Evolutionary conservation across 2,329 filamentous ascomycete genomes (phyloP), one percentile per base, ranked within the genome.

Genomic region (Camptophora hylomeconis): DNA sequence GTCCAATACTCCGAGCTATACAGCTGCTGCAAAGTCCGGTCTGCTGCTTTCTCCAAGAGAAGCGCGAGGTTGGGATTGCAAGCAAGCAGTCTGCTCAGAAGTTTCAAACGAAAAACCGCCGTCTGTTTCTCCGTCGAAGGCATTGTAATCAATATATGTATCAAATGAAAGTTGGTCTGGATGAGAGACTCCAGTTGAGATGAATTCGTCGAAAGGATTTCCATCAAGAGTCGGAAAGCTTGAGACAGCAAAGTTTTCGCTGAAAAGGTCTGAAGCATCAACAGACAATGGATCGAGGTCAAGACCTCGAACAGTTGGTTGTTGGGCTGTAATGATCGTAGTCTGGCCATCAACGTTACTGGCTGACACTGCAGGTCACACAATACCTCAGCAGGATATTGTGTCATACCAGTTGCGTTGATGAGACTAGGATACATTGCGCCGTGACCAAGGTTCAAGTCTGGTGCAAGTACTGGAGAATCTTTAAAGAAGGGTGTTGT

Each of bases 351-450:
- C 57, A 54, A 58, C 45, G 45, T 69, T 67, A 63, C 72, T 79
- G 80, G 87, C 77, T 74, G 89, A 95, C 89, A 98, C 89, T 80
- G 89, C 89, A 92, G 89, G 89, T 93, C 89, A 61, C 79, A 95
- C 89, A 95, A 94, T 87, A 94, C 78, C 86, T 72, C 89, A 70
- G 89, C 89, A 95, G 89, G 86, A 93, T 92, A 86, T 94, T 94
- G 89, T 94, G 86, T 89, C 89, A 73, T 64, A 71, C 92, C 82
- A 74, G 80, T 69, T 62, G 40, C 38, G 11, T 27, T 21, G 18
- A 35, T 24, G 26, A 40, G 38, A 35, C 32, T 36, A 17, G 32
- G 18, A 15, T 33, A 35, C 26, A 33, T 26, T 20, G 34, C 20
- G 28, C 33, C 35, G 17, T 35, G 31, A 29, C 38, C 35, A 24